Evolutionary conservation across 2,329 filamentous ascomycete genomes (phyloP).

Genomic region (Leptographium flavum): DNA sequence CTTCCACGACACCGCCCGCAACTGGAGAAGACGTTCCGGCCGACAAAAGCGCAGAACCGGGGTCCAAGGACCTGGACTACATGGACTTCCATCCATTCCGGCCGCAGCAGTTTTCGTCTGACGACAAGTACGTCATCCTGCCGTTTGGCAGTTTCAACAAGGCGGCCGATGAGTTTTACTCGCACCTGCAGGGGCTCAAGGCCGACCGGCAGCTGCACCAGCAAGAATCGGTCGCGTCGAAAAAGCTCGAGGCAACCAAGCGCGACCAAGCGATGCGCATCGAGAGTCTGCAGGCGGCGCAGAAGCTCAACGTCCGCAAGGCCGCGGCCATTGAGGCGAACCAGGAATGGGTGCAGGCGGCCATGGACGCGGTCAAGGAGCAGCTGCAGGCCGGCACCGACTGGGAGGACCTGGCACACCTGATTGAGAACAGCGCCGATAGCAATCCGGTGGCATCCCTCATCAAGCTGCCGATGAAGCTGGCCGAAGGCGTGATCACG

Average conservation of each 20-base stretch:
- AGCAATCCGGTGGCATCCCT: slow-evolving; percentile 75
- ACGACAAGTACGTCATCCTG: slow-evolving; percentile 52
- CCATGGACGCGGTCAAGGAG: slow-evolving; percentile 81
- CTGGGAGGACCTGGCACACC: slow-evolving; percentile 78
- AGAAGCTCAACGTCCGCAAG: slow-evolving; percentile 73
- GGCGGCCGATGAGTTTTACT: slow-evolving; percentile 94
- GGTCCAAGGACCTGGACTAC: slow-evolving; percentile 45
- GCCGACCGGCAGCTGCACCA: slow-evolving; percentile 73
- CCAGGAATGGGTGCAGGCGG: slow-evolving; percentile 79
- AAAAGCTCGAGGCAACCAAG: slow-evolving; percentile 72
- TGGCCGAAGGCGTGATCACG: slow-evolving; percentile 81
- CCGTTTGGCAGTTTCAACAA: slow-evolving; percentile 79
- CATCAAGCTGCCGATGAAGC: slow-evolving; percentile 75
- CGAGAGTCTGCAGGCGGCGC: slow-evolving; percentile 66
- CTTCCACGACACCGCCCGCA: too few relatives aligned
- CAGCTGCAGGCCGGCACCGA: slow-evolving; percentile 93
- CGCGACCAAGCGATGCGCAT: slow-evolving; percentile 75
- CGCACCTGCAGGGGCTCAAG: slow-evolving; percentile 87
- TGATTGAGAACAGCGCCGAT: slow-evolving; percentile 78
- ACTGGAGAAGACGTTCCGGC: background rate
- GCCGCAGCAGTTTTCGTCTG: slow-evolving; percentile 62
- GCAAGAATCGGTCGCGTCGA: slow-evolving; percentile 65
- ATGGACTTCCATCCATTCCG: slow-evolving; percentile 93
- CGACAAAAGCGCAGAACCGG: slow-evolving; percentile 2
- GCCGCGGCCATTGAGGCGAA: slow-evolving; percentile 86